Evolutionary conservation across 192 early-diverging fungal species (phyloP).

Genomic region (Backusella sp.): DNA sequence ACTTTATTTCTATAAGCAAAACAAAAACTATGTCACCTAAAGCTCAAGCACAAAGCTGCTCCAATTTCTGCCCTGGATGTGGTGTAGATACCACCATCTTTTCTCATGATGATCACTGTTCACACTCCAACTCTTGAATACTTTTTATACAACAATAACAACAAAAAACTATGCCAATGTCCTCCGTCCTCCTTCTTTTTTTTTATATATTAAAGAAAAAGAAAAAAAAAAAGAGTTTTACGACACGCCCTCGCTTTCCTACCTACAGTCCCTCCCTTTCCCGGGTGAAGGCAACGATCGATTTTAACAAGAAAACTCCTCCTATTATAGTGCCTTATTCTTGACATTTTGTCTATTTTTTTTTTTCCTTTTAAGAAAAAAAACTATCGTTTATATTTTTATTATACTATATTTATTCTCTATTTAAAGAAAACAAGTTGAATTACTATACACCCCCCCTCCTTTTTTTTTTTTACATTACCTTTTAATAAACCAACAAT

Average conservation of each 20-base stretch:
- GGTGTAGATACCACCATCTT: conserved; percentile 12
- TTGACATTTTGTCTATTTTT: no score
- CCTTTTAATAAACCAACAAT: background rate
- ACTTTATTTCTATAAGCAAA: background rate
- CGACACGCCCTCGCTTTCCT: no score
- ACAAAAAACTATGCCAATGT: background rate
- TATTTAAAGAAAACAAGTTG: background rate
- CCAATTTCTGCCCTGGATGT: background rate
- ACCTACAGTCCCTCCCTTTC: no score
- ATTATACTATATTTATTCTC: background rate
- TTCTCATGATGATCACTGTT: conserved; percentile 20
- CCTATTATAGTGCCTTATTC: no score
- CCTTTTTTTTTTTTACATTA: background rate
- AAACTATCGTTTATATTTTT: background rate
- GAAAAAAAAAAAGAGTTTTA: background rate
- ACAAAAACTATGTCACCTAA: background rate
- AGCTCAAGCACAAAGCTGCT: background rate
- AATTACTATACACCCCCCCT: background rate
- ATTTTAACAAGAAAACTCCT: no score
- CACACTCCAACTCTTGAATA: background rate
- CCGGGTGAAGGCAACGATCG: no score
- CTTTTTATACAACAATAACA: background rate
- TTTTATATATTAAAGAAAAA: background rate
- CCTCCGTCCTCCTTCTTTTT: background rate
- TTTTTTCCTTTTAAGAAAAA: no score